Base-by-base conservation (phyloP, 257 asterid species). In the Rauvolfia tetraphylla region DNA sequence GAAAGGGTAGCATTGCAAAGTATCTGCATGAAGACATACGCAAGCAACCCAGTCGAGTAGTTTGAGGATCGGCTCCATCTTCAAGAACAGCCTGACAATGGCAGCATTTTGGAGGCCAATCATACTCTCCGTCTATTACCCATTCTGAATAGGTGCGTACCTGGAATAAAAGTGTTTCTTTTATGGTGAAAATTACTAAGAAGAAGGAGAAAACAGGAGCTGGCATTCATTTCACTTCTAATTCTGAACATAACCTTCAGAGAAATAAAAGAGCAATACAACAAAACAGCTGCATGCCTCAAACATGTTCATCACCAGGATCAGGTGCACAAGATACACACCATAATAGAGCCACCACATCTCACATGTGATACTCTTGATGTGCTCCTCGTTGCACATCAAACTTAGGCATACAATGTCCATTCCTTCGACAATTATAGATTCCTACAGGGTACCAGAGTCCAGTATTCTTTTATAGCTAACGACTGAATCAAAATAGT, bases 21-120 rank as follows among this genome's bases (percentile, higher is more conserved):
- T 49, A 76, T 10, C 73, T 62, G 84, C 76, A 81, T 41, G 76
- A 69, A 31, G 23, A 82, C 97, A 44, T 92, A 95, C 97, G 98
- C 89, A 92, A 85, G 89, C 99, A 95, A 61, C 99, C 99, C 92
- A 95, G 83, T 77, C 99, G 92, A 65, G 96, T 90, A 53, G 92
- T 90, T 79, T 84, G 91, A 78, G 88, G 76, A 77, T 87, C 88
- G 5, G 85, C 72, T 81, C 89, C 93, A 79, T 90, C 98, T 76
- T 84, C 96, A 75, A 95, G 88, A 80, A 75, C 92, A 74, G 86
- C 88, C 78, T 89, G 88, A 85, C 99, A 92, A 73, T 74, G 82
- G 84, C 97, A 92, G 83, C 99, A 95, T 74, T 89, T 91, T 75
- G 96, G 92, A 80, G 99, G 99, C 99, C 99, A 95, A 62, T 95